Percentiles rank a stretch among this genome's conserved stretches.
phyloP scores from a whole-genome alignment of 108 stramenopile species.

The Chaetoceros tenuissimus region DNA sequence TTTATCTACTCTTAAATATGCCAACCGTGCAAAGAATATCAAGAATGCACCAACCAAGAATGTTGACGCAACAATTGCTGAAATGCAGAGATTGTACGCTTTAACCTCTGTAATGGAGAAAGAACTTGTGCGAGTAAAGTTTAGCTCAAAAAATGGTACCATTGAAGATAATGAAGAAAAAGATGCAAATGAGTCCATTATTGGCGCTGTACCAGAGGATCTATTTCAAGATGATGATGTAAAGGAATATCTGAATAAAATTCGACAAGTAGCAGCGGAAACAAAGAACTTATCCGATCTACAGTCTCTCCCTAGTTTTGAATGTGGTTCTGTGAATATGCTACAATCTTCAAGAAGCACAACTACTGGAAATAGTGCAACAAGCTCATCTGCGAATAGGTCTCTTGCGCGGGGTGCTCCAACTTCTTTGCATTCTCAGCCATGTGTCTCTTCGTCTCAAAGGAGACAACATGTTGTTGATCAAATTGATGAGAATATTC shows the following conservation, averaged over 20 bases:
- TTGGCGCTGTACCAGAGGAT: conserved; percentile 39
- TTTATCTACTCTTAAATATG: conserved; percentile 87
- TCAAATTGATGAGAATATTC: conserved; percentile 17
- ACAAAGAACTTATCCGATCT: too few species aligned
- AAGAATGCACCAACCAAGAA: conserved; percentile 75
- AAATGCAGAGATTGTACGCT: conserved; percentile 74
- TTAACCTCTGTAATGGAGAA: conserved; percentile 50
- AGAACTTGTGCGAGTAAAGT: conserved; percentile 54
- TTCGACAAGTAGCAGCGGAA: conserved; percentile 19
- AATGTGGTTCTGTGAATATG: too few species aligned
- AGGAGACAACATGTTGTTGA: conserved; percentile 11
- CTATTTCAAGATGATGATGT: conserved; percentile 54
- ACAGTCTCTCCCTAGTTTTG: too few species aligned
- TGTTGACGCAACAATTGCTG: conserved; percentile 65
- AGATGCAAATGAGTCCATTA: too few species aligned
- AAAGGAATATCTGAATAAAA: conserved; percentile 35
- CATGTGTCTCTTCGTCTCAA: not conserved
- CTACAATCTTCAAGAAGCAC: too few species aligned
- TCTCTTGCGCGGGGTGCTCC: conserved; percentile 2
- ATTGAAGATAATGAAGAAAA: not conserved
- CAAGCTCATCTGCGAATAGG: not conserved
- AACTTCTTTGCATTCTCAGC: not conserved
- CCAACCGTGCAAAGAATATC: conserved; percentile 95
- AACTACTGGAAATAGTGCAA: not conserved
- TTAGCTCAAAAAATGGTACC: too few species aligned